Conservation (phyloP, 441 rosid species). For the Flueggea neowawraea region DNA sequence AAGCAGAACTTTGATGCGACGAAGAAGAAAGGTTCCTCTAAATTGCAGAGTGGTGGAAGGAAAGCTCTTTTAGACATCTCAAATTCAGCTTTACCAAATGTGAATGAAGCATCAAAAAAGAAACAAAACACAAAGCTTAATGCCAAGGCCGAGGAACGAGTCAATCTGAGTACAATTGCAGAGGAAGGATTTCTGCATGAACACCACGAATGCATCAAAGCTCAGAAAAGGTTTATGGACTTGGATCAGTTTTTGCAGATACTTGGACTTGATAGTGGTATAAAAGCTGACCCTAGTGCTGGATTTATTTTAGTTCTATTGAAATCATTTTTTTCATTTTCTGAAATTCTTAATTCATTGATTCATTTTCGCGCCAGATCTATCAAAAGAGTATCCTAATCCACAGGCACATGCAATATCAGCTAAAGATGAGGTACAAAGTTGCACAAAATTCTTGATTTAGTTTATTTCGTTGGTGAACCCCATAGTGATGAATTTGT, state of each 20-base stretch:
- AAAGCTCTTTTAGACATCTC: constrained; percentile 62
- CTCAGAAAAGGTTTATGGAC: constrained; percentile 31
- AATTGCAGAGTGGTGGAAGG: constrained; percentile 25
- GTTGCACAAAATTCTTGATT: no score
- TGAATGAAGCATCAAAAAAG: constrained; percentile 35
- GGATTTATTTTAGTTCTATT: not conserved
- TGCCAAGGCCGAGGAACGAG: constrained; percentile 27
- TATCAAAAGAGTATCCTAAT: constrained; percentile 11
- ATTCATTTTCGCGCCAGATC: constrained; percentile 17
- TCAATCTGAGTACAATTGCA: constrained; percentile 19
- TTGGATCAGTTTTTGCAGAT: constrained; percentile 30
- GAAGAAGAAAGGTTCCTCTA: constrained; percentile 31
- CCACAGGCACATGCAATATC: constrained; percentile 9
- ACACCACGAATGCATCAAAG: constrained; percentile 51
- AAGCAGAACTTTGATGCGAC: constrained; percentile 25
- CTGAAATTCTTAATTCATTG: constrained; percentile 2
- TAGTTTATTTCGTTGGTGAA: no score
- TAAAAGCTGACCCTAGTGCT: not conserved
- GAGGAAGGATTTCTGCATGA: constrained; percentile 53
- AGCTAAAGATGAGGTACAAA: constrained; percentile 4
- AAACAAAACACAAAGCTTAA: constrained; percentile 19
- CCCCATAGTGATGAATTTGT: no score
- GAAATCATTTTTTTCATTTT: not conserved
- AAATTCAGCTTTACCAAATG: constrained; percentile 35
- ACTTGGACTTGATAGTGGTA: constrained; percentile 40